Percentiles rank a stretch among this genome's conserved stretches.
These are phyloP conservation scores for Colletotrichum shisoi DNA, from an alignment of 2,329 filamentous ascomycete genomes.

Conservation along the genomic window DNA sequence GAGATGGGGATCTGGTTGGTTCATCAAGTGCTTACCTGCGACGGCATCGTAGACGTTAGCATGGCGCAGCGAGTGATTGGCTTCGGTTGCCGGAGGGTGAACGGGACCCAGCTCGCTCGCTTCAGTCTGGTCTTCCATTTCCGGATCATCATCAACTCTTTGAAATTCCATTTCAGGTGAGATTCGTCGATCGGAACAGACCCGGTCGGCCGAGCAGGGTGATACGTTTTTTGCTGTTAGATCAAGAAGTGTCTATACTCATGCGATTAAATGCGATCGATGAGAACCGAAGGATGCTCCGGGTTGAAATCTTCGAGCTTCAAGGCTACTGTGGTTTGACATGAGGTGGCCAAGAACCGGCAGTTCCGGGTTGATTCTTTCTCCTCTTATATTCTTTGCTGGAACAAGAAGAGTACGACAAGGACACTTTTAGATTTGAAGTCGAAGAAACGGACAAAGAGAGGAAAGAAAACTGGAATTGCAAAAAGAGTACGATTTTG, in stretches of 20 bases:
- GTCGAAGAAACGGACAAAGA: too few relatives aligned
- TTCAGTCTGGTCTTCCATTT: background rate
- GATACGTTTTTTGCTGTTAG: background rate
- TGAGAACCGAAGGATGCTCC: background rate
- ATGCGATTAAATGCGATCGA: background rate
- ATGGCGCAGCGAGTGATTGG: conserved; percentile 44
- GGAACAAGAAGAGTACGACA: background rate
- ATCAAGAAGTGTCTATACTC: background rate
- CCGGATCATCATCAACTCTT: background rate
- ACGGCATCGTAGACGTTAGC: conserved; percentile 77
- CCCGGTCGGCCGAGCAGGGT: background rate
- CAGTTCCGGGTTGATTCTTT: background rate
- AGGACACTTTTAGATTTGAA: background rate
- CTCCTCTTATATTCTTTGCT: background rate
- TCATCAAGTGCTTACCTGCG: conserved; percentile 61
- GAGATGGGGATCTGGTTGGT: background rate
- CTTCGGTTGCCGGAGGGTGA: conserved; percentile 1
- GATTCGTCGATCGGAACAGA: background rate
- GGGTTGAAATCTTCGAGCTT: background rate
- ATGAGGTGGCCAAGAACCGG: background rate
- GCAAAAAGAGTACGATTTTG: background rate
- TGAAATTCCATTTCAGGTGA: background rate
- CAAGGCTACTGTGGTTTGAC: background rate
- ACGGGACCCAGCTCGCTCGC: conserved; percentile 7
- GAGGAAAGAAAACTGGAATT: too few relatives aligned